Conservation (phyloP, 75 land plant species). For the Picea glauca region DNA sequence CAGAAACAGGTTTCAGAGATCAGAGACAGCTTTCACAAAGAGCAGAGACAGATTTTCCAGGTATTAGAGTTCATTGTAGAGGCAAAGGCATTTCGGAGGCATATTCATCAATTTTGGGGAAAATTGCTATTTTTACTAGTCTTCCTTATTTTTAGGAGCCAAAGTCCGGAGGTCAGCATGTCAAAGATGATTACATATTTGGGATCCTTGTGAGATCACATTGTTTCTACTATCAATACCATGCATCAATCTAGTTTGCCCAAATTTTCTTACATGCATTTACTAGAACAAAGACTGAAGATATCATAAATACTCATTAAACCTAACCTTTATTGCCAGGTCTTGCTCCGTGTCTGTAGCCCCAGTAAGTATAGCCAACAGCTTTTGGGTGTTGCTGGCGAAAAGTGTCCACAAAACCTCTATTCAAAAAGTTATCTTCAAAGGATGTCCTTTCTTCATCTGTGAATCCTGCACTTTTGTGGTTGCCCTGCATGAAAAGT, state of each 20-base stretch:
- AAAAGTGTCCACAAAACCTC: conserved; percentile 85
- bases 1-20: too few species aligned
- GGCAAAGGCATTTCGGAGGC: too few species aligned
- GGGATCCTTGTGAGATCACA: too few species aligned
- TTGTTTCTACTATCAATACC: not conserved
- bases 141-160: too few species aligned
- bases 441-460: conserved; percentile 80
- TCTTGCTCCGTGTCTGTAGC: conserved; percentile 71
- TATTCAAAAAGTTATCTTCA: conserved; percentile 49
- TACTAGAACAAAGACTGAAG: conserved; percentile 1
- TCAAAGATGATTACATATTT: too few species aligned
- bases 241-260: not conserved
- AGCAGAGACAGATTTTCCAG: too few species aligned
- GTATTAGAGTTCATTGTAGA: too few species aligned
- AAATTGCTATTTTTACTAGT: too few species aligned
- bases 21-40: too few species aligned
- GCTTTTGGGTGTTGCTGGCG: conserved; percentile 63
- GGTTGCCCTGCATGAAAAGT: conserved; percentile 56
- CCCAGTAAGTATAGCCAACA: conserved; percentile 91
- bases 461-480: conserved; percentile 89
- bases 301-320: not conserved
- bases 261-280: not conserved
- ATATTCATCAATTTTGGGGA: too few species aligned
- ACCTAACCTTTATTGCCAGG: conserved; percentile 75
- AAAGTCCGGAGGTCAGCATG: too few species aligned